phyloP scores from a whole-genome alignment of 768 basidiomycete species.

The Butyriboletus loyo region DNA sequence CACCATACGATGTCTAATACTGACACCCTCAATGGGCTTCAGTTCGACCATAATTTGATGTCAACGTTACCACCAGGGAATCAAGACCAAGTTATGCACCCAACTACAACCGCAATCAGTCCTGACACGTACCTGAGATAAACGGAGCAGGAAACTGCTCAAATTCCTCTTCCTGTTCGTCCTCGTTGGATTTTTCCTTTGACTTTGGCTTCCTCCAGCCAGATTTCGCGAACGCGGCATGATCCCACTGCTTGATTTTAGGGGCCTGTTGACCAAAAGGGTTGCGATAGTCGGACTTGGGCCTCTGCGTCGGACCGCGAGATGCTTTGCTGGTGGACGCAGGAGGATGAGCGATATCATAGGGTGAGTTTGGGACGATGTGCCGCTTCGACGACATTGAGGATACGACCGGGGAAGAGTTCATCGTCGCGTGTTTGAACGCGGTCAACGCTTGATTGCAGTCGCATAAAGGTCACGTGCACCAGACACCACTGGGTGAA shows the following conservation, averaged over 20 bases:
- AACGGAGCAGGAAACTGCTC: conserved; percentile 86
- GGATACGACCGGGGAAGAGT: conserved; percentile 66
- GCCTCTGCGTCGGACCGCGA: conserved; percentile 38
- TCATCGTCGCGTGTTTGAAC: conserved; percentile 44
- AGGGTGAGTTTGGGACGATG: conserved; percentile 30
- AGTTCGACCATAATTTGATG: background rate
- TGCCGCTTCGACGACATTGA: conserved; percentile 68
- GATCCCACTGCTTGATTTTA: conserved; percentile 88
- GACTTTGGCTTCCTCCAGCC: conserved; percentile 56
- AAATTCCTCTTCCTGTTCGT: conserved; percentile 65
- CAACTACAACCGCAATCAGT: conserved; percentile 37
- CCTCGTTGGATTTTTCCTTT: conserved; percentile 55
- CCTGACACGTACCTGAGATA: conserved; percentile 49
- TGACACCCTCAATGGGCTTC: conserved; percentile 30
- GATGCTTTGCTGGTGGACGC: conserved; percentile 33
- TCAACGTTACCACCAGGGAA: conserved; percentile 2
- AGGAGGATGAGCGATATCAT: conserved; percentile 41
- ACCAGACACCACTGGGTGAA: background rate
- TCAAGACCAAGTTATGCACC: conserved; percentile 40
- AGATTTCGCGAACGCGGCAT: conserved; percentile 80
- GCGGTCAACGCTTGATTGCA: background rate
- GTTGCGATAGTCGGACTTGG: conserved; percentile 40
- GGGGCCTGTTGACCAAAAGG: conserved; percentile 54
- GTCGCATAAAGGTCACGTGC: conserved; percentile 16
- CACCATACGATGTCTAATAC: no score